These are phyloP conservation scores for Colletotrichum lini DNA, from an alignment of 2,329 filamentous ascomycete species.

Conservation along the genomic window DNA sequence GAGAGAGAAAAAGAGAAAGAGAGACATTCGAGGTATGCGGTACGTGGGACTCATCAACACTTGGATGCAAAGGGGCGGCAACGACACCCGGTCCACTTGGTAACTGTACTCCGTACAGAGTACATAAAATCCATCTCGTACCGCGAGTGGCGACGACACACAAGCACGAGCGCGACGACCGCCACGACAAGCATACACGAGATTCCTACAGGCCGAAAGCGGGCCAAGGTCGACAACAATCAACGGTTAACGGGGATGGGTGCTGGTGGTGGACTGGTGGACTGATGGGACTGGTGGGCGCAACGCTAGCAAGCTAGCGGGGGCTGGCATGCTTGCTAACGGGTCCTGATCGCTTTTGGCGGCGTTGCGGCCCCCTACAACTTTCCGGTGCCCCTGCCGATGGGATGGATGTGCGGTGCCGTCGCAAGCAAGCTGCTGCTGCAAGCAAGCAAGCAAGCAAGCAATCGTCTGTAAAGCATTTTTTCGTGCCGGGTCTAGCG, in stretches of 20 bases:
- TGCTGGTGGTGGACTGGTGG: neutral
- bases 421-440: slow-evolving; percentile 12
- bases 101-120: neutral
- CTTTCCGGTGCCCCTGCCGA: slow-evolving; percentile 39
- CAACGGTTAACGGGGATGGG: slow-evolving; percentile 29
- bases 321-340: slow-evolving; percentile 25
- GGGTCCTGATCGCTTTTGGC: slow-evolving; percentile 35
- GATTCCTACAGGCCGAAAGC: slow-evolving; percentile 38
- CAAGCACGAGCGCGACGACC: slow-evolving; percentile 1
- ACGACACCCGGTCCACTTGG: slow-evolving; percentile 7
- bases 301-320: slow-evolving; percentile 27
- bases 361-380: slow-evolving; percentile 37
- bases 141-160: slow-evolving; percentile 23
- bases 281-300: too few species aligned
- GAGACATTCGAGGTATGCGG: slow-evolving; percentile 35
- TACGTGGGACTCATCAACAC: slow-evolving; percentile 35
- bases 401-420: slow-evolving; percentile 18
- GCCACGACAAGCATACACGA: slow-evolving; percentile 28
- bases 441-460: slow-evolving; percentile 12
- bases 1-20: neutral
- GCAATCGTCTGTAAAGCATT: slow-evolving; percentile 15
- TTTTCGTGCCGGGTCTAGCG: too few species aligned
- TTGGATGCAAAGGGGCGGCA: slow-evolving; percentile 28
- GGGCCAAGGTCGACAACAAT: slow-evolving; percentile 18
- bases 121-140: neutral